phyloP scores from a whole-genome alignment of 2,329 filamentous ascomycete species.

The Ilyonectria sp. region DNA sequence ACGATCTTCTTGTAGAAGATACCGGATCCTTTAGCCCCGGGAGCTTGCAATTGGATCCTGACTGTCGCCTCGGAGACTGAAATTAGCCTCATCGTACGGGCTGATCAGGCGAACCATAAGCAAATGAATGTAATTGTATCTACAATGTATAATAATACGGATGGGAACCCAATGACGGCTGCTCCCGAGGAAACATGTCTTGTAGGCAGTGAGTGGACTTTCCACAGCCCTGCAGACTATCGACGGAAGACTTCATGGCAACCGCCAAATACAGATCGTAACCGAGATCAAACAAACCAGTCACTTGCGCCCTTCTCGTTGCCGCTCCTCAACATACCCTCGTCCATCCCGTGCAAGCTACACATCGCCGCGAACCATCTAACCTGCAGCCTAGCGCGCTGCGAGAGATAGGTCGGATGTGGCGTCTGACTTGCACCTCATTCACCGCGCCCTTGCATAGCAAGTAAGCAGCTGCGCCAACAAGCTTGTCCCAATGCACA shows the following conservation, averaged over 20 bases:
- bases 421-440: not conserved
- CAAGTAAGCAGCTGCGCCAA: not conserved
- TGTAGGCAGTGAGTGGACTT: too few species aligned
- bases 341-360: not conserved
- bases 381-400: not conserved
- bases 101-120: not conserved
- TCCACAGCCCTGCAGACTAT: not conserved
- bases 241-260: not conserved
- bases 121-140: constrained; percentile 3
- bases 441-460: not conserved
- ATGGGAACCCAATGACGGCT: not conserved
- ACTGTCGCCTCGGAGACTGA: not conserved
- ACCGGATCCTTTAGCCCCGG: not conserved
- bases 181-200: not conserved
- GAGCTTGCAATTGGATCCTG: not conserved
- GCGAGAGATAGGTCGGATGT: not conserved
- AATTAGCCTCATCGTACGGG: not conserved
- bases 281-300: not conserved
- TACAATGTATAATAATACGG: not conserved
- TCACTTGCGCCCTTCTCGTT: not conserved
- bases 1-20: not conserved
- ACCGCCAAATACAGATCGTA: not conserved
- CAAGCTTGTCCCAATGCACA: not conserved
- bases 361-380: not conserved
- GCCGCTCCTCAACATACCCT: not conserved